Conservation (phyloP, 805 yeast genomes). For the Candida wancherniae region DNA sequence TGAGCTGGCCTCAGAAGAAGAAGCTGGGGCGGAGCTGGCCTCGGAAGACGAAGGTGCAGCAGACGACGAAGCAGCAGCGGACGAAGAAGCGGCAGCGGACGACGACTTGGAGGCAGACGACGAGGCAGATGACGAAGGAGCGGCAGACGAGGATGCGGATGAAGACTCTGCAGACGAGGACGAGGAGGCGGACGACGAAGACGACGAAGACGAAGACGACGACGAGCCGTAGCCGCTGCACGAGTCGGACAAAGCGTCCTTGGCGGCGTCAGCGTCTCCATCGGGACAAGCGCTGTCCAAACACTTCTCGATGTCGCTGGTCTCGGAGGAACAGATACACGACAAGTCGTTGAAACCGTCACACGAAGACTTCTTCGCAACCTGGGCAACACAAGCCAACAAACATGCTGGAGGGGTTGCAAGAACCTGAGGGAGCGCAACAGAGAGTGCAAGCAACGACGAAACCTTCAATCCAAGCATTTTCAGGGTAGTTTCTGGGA, state of each 20-base stretch:
- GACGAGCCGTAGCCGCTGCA: constrained; percentile 45
- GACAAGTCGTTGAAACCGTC: constrained; percentile 54
- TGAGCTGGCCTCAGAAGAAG: constrained; percentile 6
- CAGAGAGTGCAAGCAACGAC: constrained; percentile 27
- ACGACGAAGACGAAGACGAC: constrained; percentile 22
- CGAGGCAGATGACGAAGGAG: constrained; percentile 14
- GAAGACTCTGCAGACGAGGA: constrained; percentile 6
- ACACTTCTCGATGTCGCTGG: constrained; percentile 53
- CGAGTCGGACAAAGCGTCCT: constrained; percentile 47
- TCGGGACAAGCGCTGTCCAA: constrained; percentile 65
- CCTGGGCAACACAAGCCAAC: constrained; percentile 80
- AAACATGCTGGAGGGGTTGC: constrained; percentile 90
- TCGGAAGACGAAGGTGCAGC: constrained; percentile 6
- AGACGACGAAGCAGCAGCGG: constrained; percentile 8
- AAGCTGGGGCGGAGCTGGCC: constrained; percentile 2
- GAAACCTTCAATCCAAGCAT: constrained; percentile 16
- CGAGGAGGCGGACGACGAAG: constrained; percentile 16
- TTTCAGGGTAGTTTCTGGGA: neutral
- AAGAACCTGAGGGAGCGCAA: constrained; percentile 43
- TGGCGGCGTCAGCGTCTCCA: constrained; percentile 55
- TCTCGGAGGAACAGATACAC: constrained; percentile 64
- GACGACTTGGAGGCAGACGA: constrained; percentile 19
- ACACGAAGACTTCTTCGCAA: constrained; percentile 55
- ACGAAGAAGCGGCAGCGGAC: constrained; percentile 18
- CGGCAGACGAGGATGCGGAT: constrained; percentile 13